Evolutionary conservation across 2,329 filamentous ascomycete species (phyloP).

Genomic region (Microcyclospora pomicola): DNA sequence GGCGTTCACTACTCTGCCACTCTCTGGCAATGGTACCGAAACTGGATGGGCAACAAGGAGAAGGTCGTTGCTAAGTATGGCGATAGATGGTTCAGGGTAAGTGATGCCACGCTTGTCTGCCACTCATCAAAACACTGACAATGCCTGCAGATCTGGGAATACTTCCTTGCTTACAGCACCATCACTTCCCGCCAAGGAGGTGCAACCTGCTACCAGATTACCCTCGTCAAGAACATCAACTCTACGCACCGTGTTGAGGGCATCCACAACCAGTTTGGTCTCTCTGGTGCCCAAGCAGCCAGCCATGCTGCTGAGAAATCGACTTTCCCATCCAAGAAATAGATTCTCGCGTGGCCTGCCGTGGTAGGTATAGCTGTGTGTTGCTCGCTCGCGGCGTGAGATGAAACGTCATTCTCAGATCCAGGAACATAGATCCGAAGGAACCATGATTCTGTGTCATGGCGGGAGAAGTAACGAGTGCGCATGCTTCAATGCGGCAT

Average conservation of each 20-base stretch:
- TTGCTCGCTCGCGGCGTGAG: too few relatives aligned
- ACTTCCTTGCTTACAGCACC: constrained; percentile 74
- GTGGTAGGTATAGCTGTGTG: too few relatives aligned
- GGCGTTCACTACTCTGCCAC: constrained; percentile 96
- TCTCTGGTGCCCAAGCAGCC: constrained; percentile 49
- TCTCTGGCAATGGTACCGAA: constrained; percentile 95
- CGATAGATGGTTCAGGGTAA: constrained; percentile 83
- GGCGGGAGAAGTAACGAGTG: too few relatives aligned
- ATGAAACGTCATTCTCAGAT: too few relatives aligned
- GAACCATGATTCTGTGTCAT: too few relatives aligned
- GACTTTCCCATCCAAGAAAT: constrained; percentile 17
- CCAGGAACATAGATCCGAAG: too few relatives aligned
- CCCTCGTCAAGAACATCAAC: constrained; percentile 81
- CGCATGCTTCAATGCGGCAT: too few relatives aligned
- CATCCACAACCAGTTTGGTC: constrained; percentile 52
- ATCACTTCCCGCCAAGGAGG: constrained; percentile 73
- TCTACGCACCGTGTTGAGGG: constrained; percentile 70
- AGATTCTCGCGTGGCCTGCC: not conserved
- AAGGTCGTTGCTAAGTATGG: constrained; percentile 94
- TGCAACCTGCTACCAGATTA: constrained; percentile 79
- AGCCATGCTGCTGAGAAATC: constrained; percentile 26
- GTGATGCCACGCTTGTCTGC: constrained; percentile 22
- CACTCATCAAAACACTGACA: not conserved
- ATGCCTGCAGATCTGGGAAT: constrained; percentile 65
- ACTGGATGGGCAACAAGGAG: constrained; percentile 89